Percentiles rank a stretch among this genome's conserved stretches.
phyloP scores from a whole-genome alignment of 768 basidiomycete genomes.

The Tremella mesenterica region DNA sequence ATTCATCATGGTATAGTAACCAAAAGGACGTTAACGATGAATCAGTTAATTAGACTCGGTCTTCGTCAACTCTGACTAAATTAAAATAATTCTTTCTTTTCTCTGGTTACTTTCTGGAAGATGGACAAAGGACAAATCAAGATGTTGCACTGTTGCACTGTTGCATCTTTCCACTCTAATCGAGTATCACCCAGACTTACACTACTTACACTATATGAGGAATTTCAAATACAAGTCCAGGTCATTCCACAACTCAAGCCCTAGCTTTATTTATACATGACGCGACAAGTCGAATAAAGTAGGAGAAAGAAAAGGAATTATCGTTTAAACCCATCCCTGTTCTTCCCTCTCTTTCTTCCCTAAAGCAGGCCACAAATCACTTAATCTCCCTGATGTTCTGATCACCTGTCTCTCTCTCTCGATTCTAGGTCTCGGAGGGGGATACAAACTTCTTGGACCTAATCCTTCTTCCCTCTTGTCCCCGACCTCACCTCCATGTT shows the following conservation, averaged over 20 bases:
- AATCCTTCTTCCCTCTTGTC: background rate
- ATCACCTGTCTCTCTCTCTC: background rate
- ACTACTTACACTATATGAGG: background rate
- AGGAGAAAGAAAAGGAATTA: background rate
- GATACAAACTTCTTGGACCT: background rate
- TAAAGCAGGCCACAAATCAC: constrained; percentile 4
- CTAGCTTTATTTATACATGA: background rate
- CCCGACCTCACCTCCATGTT: too few species aligned
- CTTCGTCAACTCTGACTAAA: too few species aligned
- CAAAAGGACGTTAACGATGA: background rate
- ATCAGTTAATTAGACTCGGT: background rate
- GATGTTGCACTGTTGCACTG: too few species aligned
- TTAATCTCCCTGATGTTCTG: background rate
- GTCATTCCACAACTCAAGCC: background rate
- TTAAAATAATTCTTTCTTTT: too few species aligned
- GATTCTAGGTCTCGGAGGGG: background rate
- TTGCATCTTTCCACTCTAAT: too few species aligned
- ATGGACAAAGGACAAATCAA: background rate
- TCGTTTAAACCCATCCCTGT: constrained; percentile 8
- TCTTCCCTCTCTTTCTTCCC: background rate
- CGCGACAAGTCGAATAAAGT: background rate
- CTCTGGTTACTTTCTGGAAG: background rate
- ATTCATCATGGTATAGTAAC: too few species aligned
- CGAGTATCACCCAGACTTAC: background rate
- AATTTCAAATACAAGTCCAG: too few species aligned